phyloP scores from a whole-genome alignment of 805 yeast genomes.

The Sungouiozyma ichnusensis region DNA sequence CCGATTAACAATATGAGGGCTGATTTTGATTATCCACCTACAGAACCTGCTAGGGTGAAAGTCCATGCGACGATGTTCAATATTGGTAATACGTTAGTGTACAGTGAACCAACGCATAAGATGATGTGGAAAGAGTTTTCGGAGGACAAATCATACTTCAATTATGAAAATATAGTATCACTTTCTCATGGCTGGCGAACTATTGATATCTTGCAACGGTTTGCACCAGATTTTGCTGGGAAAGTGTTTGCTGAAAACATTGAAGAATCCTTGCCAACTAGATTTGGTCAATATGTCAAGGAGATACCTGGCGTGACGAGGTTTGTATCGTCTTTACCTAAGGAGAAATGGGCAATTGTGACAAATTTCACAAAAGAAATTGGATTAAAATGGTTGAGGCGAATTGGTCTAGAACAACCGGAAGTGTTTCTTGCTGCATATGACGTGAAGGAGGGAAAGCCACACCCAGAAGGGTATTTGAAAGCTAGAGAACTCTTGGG shows the following conservation, averaged over 20 bases:
- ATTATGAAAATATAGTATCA: slow-evolving; percentile 60
- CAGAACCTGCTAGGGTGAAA: slow-evolving; percentile 26
- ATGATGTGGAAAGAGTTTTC: slow-evolving; percentile 74
- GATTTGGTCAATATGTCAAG: slow-evolving; percentile 61
- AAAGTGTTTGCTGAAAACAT: slow-evolving; percentile 53
- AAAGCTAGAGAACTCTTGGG: slow-evolving; percentile 38
- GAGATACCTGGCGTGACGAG: slow-evolving; percentile 70
- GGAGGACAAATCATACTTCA: slow-evolving; percentile 53
- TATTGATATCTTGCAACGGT: slow-evolving; percentile 60
- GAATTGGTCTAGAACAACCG: slow-evolving; percentile 53
- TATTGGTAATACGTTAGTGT: slow-evolving; percentile 79
- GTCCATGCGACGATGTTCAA: slow-evolving; percentile 56
- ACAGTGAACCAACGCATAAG: slow-evolving; percentile 74
- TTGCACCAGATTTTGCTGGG: slow-evolving; percentile 66
- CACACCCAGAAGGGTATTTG: slow-evolving; percentile 76
- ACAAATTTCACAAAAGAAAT: slow-evolving; percentile 72
- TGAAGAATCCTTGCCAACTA: slow-evolving; percentile 61
- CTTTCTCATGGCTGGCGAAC: slow-evolving; percentile 80
- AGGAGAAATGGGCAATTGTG: slow-evolving; percentile 73
- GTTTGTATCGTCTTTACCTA: slow-evolving; percentile 44
- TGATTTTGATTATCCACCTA: slow-evolving; percentile 8
- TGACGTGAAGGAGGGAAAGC: slow-evolving; percentile 71
- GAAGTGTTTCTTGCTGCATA: slow-evolving; percentile 74
- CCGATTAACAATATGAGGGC: too few species aligned
- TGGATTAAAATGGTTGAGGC: slow-evolving; percentile 70